Base-by-base conservation (phyloP, 257 asterid species). In the Cordia subcordata region DNA sequence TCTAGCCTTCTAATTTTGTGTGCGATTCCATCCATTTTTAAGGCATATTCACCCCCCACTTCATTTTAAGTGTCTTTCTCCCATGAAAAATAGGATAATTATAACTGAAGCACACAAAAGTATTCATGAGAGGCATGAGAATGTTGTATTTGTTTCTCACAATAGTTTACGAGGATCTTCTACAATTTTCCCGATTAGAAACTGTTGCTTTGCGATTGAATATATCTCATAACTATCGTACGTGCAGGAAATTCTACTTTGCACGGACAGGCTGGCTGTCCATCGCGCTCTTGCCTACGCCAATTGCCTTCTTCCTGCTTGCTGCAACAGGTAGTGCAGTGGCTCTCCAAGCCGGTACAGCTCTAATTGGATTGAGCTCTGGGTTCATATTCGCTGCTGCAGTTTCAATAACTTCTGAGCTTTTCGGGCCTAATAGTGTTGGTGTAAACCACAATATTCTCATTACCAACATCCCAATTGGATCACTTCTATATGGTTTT, bases 371-470 rank as follows among this genome's bases (percentile, higher is more conserved):
- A 18, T 76, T 91, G 66, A 85, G 96, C 77, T 88, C 98, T 4
- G 96, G 98, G 5, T 91, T 88, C 79, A 85, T 91, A 61, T 85
- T 91, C 11, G 87, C 98, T 0, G 94, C 98, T 9, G 94, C 96
- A 9, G 90, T 91, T 51, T 84, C 96, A 42, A 75, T 91, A 57
- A 91, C 98, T 38, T 88, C 96, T 0, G 96, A 91, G 77, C 94
- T 91, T 5, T 91, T 91, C 9, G 98, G 96, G 13, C 90, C 95
- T 1, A 72, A 78, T 23, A 81, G 85, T 22, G 81, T 81, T 1
- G 96, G 96, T 0, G 89, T 91, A 10, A 91, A 91, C 86, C 98
- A 91, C 76, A 91, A 91, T 79, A 80, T 91, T 60, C 86, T 91
- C 68, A 87, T 91, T 54, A 79, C 96, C 1, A 91, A 91, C 58